These are phyloP conservation scores for Hammondia hammondi DNA, from an alignment of 169 alveolate species.

Conservation along the genomic window DNA sequence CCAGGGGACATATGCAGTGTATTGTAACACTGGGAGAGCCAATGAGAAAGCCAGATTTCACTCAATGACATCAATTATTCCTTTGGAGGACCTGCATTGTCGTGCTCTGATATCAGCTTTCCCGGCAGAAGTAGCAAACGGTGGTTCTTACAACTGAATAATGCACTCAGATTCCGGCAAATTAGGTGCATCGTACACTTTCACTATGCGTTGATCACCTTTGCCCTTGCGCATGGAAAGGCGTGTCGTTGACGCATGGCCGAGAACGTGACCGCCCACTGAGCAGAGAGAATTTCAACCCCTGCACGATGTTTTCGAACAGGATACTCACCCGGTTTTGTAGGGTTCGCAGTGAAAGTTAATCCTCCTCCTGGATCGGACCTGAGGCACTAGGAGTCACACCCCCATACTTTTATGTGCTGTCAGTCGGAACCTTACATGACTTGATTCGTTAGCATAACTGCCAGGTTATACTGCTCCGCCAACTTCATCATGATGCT, in stretches of 20 bases:
- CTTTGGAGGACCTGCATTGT: constrained; percentile 13
- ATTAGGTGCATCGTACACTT: constrained; percentile 96
- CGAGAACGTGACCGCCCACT: constrained; percentile 98
- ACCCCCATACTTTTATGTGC: constrained; percentile 67
- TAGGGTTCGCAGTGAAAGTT: constrained; percentile 71
- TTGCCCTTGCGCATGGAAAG: constrained; percentile 95
- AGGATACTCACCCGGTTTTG: constrained; percentile 52
- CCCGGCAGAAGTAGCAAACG: neutral
- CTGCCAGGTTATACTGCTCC: constrained; percentile 95
- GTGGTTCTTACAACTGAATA: constrained; percentile 81
- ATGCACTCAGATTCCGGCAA: constrained; percentile 95
- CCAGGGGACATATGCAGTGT: neutral
- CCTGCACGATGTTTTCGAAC: neutral
- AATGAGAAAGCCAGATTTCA: neutral
- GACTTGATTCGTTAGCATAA: constrained; percentile 95
- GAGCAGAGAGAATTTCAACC: neutral
- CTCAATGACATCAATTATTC: constrained; percentile 11
- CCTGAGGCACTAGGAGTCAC: constrained; percentile 86
- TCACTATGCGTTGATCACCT: constrained; percentile 94
- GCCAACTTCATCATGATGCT: constrained; percentile 90
- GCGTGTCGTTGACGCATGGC: constrained; percentile 97
- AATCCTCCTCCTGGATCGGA: constrained; percentile 82
- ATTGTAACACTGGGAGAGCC: neutral
- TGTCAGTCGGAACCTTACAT: constrained; percentile 82
- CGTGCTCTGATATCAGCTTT: neutral